Evolutionary conservation across 176 grass and related monocot genomes (phyloP), one percentile per base, ranked within the genome.

Genomic region (Poa pratensis): DNA sequence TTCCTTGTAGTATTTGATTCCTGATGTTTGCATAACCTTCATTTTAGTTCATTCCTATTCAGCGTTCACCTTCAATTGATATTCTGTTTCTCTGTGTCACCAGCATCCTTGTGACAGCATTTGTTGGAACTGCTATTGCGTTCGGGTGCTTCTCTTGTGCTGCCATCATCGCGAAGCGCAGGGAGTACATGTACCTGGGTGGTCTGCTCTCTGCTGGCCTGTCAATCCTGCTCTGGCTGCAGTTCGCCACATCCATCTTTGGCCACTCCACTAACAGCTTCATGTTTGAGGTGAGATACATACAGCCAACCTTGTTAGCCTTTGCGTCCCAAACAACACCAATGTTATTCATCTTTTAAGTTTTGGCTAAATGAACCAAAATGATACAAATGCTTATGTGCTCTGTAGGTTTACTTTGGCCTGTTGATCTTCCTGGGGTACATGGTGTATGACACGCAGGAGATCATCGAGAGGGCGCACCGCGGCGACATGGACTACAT

Each of bases 381-480:
- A 62, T 65, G 39, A 70, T 16, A 55, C 5, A 50, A 19, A 7
- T 37, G 20, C 3, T 37, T n/a, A 3, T 51, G n/a, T 39, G 9
- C 28, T 0, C 32, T 78, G 71, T 46, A 75, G 72, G 48, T 75
- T 11, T 75, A 75, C 72, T 75, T 75, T 52, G 72, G 72, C 72
- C 72, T 75, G 72, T 75, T 75, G 72, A 75, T 75, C 72, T 75
- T 75, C 46, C 72, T 75, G 1, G 72, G 72, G 1, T 75, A 75
- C 72, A 75, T 75, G 72, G 72, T 75, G 46, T 75, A 75, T 2
- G 72, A 75, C 72, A 75, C 72, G 1, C 97, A 99, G 83, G 94
- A 99, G 87, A 96, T 99, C 75, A 96, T 99, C 34, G 96, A 96
- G 88, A 92, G 89, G 69, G 96, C 93, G 7, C 91, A 96, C 75